A percentile compares a stretch with the other conserved stretches of the same genome.
phyloP scores from a whole-genome alignment of 306 rosid genomes.

The Alnus glutinosa region DNA sequence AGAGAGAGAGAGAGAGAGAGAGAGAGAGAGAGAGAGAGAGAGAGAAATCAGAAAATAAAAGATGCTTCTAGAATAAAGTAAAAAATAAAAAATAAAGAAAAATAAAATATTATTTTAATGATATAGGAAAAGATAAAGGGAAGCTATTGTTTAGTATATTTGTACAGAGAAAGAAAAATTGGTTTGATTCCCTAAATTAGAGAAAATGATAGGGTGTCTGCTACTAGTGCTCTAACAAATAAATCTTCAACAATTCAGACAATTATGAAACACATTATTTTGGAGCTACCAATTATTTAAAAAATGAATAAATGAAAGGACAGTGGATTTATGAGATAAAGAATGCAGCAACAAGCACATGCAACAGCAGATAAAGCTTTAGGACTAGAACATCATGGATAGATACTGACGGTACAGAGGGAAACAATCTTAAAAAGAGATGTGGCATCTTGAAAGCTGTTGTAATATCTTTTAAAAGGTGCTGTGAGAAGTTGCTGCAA shows the following conservation, averaged over 20 bases:
- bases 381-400: slow-evolving; percentile 11
- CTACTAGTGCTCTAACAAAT: background rate
- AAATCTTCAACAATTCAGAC: slow-evolving; percentile 10
- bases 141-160: too few species aligned
- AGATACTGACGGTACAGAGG: background rate
- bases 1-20: too few species aligned
- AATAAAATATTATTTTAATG: background rate
- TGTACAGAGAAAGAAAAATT: too few species aligned
- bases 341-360: background rate
- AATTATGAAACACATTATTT: background rate
- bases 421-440: background rate
- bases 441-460: background rate
- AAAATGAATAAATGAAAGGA: background rate
- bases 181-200: too few species aligned
- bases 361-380: background rate
- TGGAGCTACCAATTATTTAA: background rate
- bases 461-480: background rate
- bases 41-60: too few species aligned
- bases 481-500: background rate
- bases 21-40: too few species aligned
- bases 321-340: background rate
- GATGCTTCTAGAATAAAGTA: too few species aligned
- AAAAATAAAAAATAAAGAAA: too few species aligned
- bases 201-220: too few species aligned
- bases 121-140: too few species aligned